Evolutionary conservation across 495 filamentous ascomycete species (phyloP), one percentile per base, ranked within the genome.

Genomic region (Penicillium flavigenum): DNA sequence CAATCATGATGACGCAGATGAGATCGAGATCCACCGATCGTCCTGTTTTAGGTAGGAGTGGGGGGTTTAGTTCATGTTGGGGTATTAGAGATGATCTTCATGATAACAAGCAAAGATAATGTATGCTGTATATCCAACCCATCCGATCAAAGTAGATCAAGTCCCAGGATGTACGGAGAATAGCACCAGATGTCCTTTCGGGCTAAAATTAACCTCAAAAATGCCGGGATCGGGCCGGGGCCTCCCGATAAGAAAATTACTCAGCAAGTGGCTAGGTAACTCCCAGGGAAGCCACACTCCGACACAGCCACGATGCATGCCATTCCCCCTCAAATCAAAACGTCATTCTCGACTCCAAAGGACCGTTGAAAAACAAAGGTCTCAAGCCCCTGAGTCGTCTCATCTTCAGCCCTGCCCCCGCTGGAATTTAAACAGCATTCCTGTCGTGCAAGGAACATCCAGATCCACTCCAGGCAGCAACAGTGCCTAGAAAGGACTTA

Each of bases 1-100:
- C 41, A 60, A 63, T 66, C 60, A 66, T 66, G 26, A 66, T 66
- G 63, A 66, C 63, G 63, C 63, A 66, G 50, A 53, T 58, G 63
- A 63, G 47, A 59, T 44, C 39, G 56, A 39, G 52, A 51, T 56
- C 60, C 56, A 51, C 56, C 56, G 60, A 57, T 58, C 62, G 36
- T 24, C 43, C 19, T 47, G 58, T 45, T 49, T 27, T 19, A 22
- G 38, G 14, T 41, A 39, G 31, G 31, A 39, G 31, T 47, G 45
- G 45, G 45, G 5, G 24, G 3, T 31, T 27, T 32, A 48, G 29
- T 48, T 20, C 46, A 31, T 31, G 10, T 4, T 24, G 6, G 42
- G 10, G 20, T 22, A 43, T 43, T 2, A 22, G 19, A 46, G 22
- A 14, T 27, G 22, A 46, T 26, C 36, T 39, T 39, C 36, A 17